Evolutionary conservation across 208 protist genomes (phyloP), one percentile per base, ranked within the genome.

Genomic region (Trypanosoma caninum): DNA sequence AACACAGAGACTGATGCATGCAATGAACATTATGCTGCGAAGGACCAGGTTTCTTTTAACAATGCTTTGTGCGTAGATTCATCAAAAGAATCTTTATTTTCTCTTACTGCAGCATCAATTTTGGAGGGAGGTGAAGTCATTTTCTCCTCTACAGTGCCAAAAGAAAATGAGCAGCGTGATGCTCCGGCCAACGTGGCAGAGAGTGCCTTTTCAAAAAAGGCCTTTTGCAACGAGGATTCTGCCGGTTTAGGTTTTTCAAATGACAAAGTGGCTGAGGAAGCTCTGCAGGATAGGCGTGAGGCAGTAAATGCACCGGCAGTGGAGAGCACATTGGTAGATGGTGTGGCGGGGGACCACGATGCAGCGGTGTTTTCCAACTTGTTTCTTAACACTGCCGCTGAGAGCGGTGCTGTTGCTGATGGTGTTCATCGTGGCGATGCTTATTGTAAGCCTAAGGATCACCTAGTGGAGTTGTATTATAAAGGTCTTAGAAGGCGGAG

Each of bases 391-490:
- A 16, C 30, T n/a, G 28, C 2, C 13, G 25, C 30, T n/a, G 28
- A 3, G 11, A 1, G 9, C 35, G 22, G 25, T 31, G 42, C 25
- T 13, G 28, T 18, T 31, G n/a, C 2, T 20, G 56, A 13, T 9
- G 38, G 9, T 27, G 11, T 14, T 13, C 45, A 50, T 34, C 3
- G 6, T 28, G n/a, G n/a, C n/a, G n/a, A n/a, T n/a, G n/a, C 14
- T 2, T 33, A 7, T 16, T 2, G 38, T 5, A 1, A 56, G 30
- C 34, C 31, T 11, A 50, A 33, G 22, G 40, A 55, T 34, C 20
- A 16, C 33, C 33, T 72, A 42, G 41, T 47, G 20, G 37, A 57
- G 6, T 45, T 72, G 20, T 72, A 72, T 53, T 59, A 72, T 51
- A 64, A 28, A 25, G 65, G 65, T 55, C 16, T 70, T 47, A 53